Conservation (phyloP, 257 asterid genomes). For the Avicennia marina region DNA sequence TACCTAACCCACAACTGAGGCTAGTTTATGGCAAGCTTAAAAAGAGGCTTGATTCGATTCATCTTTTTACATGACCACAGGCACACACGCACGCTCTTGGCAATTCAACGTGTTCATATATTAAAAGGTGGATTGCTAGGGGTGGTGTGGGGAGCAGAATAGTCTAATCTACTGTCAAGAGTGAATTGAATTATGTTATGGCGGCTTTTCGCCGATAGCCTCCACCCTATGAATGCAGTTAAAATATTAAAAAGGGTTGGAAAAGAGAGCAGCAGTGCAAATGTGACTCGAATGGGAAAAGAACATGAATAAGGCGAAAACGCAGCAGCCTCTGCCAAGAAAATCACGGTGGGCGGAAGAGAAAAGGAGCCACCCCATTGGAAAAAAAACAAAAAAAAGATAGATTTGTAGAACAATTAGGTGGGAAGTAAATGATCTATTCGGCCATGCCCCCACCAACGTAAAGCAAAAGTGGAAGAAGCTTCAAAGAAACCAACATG, state of each 20-base stretch:
- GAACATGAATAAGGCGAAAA: conserved; percentile 16
- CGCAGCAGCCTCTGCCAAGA: background rate
- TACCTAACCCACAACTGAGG: conserved; percentile 20
- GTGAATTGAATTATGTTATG: background rate
- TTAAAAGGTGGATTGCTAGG: background rate
- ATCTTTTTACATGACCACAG: background rate
- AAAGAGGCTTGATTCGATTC: background rate
- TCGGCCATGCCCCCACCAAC: conserved; percentile 20
- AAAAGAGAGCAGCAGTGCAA: background rate
- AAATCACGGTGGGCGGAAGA: conserved; percentile 3
- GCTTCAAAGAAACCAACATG: conserved; percentile 8
- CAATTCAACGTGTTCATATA: too few species aligned
- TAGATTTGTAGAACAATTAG: conserved; percentile 6
- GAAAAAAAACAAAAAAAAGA: background rate
- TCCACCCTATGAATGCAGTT: background rate
- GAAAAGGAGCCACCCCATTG: background rate
- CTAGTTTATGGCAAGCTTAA: too few species aligned
- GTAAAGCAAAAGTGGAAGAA: conserved; percentile 2
- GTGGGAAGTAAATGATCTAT: conserved; percentile 15
- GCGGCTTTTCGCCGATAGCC: background rate
- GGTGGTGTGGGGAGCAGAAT: background rate
- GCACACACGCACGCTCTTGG: background rate
- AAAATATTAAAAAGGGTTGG: background rate
- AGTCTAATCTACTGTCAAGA: background rate
- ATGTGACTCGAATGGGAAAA: conserved; percentile 12